A percentile compares a stretch with the other conserved stretches of the same genome.
Evolutionary conservation across 2,329 filamentous ascomycete species (phyloP).

Genomic region (Epichloe hybrida): DNA sequence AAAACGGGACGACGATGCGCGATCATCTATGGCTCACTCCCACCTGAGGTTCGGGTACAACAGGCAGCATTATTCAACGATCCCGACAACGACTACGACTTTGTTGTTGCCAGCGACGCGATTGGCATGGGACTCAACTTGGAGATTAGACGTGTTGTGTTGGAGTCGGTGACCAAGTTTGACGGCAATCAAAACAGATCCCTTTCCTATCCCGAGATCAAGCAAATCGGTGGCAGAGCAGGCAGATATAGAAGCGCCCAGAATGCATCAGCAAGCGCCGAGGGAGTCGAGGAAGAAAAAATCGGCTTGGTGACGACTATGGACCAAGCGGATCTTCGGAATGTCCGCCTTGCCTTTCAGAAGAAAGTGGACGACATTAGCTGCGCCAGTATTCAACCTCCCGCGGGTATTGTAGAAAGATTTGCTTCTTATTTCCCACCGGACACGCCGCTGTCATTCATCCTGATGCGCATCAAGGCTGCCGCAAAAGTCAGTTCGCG

Average conservation of each 20-base stretch:
- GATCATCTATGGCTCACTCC: constrained; percentile 82
- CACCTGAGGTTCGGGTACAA: constrained; percentile 81
- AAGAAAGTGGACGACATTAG: constrained; percentile 51
- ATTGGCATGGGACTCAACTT: constrained; percentile 96
- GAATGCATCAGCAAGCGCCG: constrained; percentile 7
- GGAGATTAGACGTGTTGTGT: constrained; percentile 80
- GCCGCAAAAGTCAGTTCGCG: constrained; percentile 47
- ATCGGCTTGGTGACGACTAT: constrained; percentile 70
- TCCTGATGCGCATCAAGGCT: constrained; percentile 62
- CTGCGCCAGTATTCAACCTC: constrained; percentile 62
- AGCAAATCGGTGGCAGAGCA: constrained; percentile 88
- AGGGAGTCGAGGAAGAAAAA: constrained; percentile 20
- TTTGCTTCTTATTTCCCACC: constrained; percentile 75
- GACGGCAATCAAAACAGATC: constrained; percentile 43
- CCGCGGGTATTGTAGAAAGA: constrained; percentile 53
- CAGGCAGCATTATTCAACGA: constrained; percentile 93
- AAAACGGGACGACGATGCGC: constrained; percentile 69
- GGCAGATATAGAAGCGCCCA: constrained; percentile 66
- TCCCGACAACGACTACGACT: constrained; percentile 89
- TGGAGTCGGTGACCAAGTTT: constrained; percentile 65
- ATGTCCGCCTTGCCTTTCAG: constrained; percentile 49
- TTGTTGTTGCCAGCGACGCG: constrained; percentile 83
- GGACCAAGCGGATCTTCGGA: constrained; percentile 51
- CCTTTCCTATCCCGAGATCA: constrained; percentile 65
- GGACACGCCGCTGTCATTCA: constrained; percentile 68